These are phyloP conservation scores for Pythium folliculosum DNA, from an alignment of 352 stramenopile genomes.

Conservation along the genomic window DNA sequence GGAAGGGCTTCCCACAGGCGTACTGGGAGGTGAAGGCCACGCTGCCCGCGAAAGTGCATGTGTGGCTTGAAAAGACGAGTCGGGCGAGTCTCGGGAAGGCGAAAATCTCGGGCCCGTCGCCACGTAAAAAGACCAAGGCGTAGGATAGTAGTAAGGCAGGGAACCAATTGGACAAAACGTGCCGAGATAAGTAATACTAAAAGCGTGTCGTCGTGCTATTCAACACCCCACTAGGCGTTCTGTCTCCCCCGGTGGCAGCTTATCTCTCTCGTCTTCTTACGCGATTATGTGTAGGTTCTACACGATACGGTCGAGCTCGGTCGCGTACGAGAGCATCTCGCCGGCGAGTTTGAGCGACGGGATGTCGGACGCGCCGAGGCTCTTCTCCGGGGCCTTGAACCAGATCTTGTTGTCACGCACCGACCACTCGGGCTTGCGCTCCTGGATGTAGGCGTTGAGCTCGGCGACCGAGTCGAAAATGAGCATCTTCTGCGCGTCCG, in stretches of 20 bases:
- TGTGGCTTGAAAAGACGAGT: constrained; percentile 75
- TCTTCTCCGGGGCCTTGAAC: constrained; percentile 91
- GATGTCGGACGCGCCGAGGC: constrained; percentile 88
- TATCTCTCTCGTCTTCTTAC: background rate
- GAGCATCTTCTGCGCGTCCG: constrained; percentile 92
- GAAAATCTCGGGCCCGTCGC: constrained; percentile 1
- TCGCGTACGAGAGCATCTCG: constrained; percentile 95
- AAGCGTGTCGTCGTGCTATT: constrained; percentile 12
- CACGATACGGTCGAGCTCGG: constrained; percentile 94
- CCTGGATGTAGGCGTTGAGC: constrained; percentile 85
- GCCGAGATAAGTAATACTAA: constrained; percentile 2
- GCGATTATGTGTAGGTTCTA: constrained; percentile 32
- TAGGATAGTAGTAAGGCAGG: constrained; percentile 4
- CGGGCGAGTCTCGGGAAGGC: constrained; percentile 24
- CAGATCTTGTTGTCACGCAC: constrained; percentile 83
- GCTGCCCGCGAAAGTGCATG: constrained; percentile 49
- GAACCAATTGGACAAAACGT: background rate
- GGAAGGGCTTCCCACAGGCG: constrained; percentile 44
- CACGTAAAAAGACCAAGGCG: constrained; percentile 30
- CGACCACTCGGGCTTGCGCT: constrained; percentile 91
- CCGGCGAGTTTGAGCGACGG: constrained; percentile 93
- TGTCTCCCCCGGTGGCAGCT: background rate
- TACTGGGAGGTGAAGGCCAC: constrained; percentile 63
- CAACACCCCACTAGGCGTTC: constrained; percentile 8
- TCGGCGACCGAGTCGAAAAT: constrained; percentile 88